Evolutionary conservation across 148 eudicot species (phyloP).

Genomic region (Nepenthes gracilis): DNA sequence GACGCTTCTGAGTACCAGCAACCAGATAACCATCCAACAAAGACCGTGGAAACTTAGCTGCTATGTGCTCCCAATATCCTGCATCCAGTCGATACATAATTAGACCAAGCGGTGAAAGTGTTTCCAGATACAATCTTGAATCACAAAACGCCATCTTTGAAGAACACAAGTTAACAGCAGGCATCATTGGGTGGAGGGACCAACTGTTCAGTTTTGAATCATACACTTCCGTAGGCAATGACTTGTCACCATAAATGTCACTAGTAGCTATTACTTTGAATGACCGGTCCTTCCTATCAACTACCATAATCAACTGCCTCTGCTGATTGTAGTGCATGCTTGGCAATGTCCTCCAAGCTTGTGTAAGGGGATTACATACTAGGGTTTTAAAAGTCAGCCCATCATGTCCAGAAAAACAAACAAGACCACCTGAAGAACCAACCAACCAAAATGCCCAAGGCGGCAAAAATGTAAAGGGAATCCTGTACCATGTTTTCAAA

Average conservation of each 20-base stretch:
- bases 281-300: constrained; percentile 56
- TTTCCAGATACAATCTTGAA: constrained; percentile 85
- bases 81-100: constrained; percentile 85
- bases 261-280: constrained; percentile 87
- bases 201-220: constrained; percentile 74
- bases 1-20: constrained; percentile 77
- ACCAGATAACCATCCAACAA: constrained; percentile 88
- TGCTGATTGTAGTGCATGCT: constrained; percentile 85
- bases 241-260: constrained; percentile 80
- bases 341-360: constrained; percentile 82
- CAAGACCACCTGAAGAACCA: constrained; percentile 92
- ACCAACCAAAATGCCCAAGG: constrained; percentile 93
- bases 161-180: constrained; percentile 85
- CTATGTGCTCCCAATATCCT: constrained; percentile 95
- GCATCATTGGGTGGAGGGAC: constrained; percentile 87
- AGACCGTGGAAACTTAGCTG: constrained; percentile 88
- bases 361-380: constrained; percentile 88
- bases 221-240: constrained; percentile 89
- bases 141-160: constrained; percentile 97
- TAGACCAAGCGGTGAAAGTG: constrained; percentile 89
- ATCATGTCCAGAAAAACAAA: constrained; percentile 87
- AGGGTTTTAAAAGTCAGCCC: constrained; percentile 56
- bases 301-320: constrained; percentile 86
- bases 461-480: constrained; percentile 78
- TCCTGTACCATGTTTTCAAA: constrained; percentile 82